These are phyloP conservation scores for Debaryomyces udenii DNA, from an alignment of 1,139 yeast species.

Conservation along the genomic window DNA sequence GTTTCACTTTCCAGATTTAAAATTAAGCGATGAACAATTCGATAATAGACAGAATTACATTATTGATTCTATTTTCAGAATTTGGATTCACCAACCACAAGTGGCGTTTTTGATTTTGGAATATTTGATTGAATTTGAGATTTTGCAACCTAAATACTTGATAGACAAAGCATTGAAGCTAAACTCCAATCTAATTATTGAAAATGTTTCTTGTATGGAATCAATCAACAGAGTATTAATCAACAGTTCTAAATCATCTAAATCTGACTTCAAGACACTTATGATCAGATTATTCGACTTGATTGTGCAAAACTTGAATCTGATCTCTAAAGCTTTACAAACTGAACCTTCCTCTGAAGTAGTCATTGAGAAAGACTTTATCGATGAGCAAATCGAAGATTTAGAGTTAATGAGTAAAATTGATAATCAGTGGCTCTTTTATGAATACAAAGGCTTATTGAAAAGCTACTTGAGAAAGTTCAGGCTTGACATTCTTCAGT, in stretches of 20 bases:
- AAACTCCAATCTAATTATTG: conserved; percentile 38
- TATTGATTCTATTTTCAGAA: conserved; percentile 67
- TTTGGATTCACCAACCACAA: conserved; percentile 84
- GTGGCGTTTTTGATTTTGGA: conserved; percentile 75
- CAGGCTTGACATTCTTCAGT: conserved; percentile 16
- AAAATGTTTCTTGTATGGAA: conserved; percentile 52
- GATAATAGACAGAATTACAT: conserved; percentile 44
- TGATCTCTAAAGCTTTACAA: conserved; percentile 27
- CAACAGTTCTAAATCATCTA: conserved; percentile 16
- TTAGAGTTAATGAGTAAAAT: conserved; percentile 26
- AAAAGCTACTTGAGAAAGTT: conserved; percentile 43
- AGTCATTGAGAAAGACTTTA: conserved; percentile 29
- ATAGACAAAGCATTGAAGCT: conserved; percentile 46
- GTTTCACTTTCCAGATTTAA: conserved; percentile 38
- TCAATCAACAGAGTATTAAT: conserved; percentile 42
- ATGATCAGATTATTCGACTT: conserved; percentile 38
- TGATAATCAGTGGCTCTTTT: conserved; percentile 47
- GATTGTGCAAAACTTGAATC: conserved; percentile 41
- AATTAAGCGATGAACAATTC: conserved; percentile 40
- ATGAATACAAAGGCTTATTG: conserved; percentile 47
- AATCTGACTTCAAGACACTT: conserved; percentile 23
- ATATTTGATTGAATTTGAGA: conserved; percentile 55
- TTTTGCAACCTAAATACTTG: conserved; percentile 47
- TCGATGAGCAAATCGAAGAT: conserved; percentile 28
- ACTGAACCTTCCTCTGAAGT: conserved; percentile 24